These are phyloP conservation scores for Suillus occidentalis DNA, from an alignment of 768 basidiomycete genomes.

Conservation along the genomic window DNA sequence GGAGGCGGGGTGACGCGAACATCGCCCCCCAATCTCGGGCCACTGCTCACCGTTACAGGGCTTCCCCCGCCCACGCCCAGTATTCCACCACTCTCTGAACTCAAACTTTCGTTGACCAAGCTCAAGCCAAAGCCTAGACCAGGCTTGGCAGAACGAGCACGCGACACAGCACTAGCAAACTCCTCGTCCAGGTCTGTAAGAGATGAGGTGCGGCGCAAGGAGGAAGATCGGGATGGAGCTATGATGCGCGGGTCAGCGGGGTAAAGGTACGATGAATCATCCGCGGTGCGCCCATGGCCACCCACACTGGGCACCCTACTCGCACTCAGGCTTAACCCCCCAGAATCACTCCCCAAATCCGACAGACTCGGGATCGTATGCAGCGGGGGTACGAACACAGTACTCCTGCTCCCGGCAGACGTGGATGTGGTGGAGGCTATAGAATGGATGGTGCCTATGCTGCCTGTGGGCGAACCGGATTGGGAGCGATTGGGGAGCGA, in stretches of 20 bases:
- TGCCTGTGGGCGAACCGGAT: conserved; percentile 47
- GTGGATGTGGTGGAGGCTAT: conserved; percentile 44
- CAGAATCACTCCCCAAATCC: conserved; percentile 40
- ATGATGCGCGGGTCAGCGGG: conserved; percentile 75
- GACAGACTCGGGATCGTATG: conserved; percentile 69
- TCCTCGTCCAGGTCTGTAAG: conserved; percentile 74
- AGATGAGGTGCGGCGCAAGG: conserved; percentile 65
- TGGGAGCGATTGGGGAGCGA: conserved; percentile 47
- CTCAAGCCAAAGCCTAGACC: conserved; percentile 47
- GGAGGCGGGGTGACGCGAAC: conserved; percentile 49
- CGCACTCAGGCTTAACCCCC: neutral
- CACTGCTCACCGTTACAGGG: conserved; percentile 74
- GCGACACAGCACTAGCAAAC: conserved; percentile 45
- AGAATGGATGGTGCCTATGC: conserved; percentile 70
- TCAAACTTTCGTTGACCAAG: conserved; percentile 22
- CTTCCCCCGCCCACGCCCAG: conserved; percentile 54
- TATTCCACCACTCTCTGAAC: conserved; percentile 30
- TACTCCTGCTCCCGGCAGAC: conserved; percentile 60
- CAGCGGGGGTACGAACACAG: conserved; percentile 78
- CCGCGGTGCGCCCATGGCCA: conserved; percentile 47
- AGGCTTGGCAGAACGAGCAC: conserved; percentile 41
- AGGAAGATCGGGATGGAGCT: conserved; percentile 61
- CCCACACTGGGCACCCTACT: neutral
- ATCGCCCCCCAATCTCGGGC: conserved; percentile 44
- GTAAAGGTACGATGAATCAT: conserved; percentile 73